phyloP scores from a whole-genome alignment of 306 rosid genomes.

The Crotalaria pallida region DNA sequence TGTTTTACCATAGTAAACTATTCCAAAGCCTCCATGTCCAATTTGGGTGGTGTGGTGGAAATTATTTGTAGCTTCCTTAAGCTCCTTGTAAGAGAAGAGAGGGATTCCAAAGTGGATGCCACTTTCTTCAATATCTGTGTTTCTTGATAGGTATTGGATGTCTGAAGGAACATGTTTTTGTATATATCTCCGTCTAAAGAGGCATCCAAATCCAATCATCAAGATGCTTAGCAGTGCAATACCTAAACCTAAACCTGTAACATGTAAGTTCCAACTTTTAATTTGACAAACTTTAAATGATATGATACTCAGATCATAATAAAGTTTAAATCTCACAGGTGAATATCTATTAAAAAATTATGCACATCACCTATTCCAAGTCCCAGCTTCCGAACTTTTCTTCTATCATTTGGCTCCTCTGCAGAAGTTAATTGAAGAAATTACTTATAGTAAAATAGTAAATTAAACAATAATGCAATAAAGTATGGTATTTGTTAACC shows the following conservation, averaged over 20 bases:
- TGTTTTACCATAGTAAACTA: conserved; percentile 34
- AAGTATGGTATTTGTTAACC: no score
- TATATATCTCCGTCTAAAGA: not conserved
- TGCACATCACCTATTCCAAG: conserved; percentile 43
- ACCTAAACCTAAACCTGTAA: conserved; percentile 23
- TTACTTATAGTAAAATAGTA: not conserved
- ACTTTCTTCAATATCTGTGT: not conserved
- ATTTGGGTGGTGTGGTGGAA: conserved; percentile 47
- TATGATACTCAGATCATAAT: not conserved
- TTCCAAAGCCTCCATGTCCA: conserved; percentile 53
- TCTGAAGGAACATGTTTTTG: not conserved
- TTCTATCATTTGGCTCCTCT: not conserved
- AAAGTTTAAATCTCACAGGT: no score
- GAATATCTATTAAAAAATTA: not conserved
- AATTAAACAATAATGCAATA: not conserved
- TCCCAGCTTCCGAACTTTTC: conserved; percentile 30
- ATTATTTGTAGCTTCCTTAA: conserved; percentile 54
- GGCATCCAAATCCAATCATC: not conserved
- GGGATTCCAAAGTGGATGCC: conserved; percentile 24
- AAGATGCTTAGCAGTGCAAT: conserved; percentile 4
- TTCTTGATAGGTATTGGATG: not conserved
- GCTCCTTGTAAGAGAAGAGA: conserved; percentile 38
- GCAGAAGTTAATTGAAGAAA: not conserved
- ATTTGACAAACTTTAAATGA: not conserved
- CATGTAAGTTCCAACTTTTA: not conserved